phyloP scores from a whole-genome alignment of 1,284 basidiomycete species.

The Kalmanozyma brasiliensis region DNA sequence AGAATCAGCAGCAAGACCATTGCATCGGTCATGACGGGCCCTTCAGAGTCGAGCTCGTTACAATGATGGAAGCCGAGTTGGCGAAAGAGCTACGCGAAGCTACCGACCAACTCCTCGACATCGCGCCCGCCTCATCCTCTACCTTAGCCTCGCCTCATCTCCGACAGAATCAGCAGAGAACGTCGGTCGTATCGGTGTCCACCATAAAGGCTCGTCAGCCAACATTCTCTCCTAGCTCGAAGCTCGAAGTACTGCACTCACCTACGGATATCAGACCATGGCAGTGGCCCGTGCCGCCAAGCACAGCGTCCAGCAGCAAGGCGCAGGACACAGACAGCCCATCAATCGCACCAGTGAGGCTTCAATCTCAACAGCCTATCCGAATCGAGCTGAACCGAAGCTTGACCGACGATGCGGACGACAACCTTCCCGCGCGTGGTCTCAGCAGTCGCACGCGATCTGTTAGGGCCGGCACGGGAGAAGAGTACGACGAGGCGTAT shows the following conservation, averaged over 20 bases:
- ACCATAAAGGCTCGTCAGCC: background rate
- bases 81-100: slow-evolving; percentile 49
- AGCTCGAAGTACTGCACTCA: slow-evolving; percentile 32
- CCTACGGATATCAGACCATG: slow-evolving; percentile 42
- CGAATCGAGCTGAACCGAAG: slow-evolving; percentile 11
- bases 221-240: slow-evolving; percentile 22
- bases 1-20: background rate
- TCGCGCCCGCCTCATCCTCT: slow-evolving; percentile 13
- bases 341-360: background rate
- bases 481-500: background rate
- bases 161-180: background rate
- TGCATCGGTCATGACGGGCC: slow-evolving; percentile 2
- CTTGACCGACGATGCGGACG: slow-evolving; percentile 27
- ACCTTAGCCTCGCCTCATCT: slow-evolving; percentile 18
- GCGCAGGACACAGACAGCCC: slow-evolving; percentile 3
- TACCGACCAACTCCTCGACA: slow-evolving; percentile 44
- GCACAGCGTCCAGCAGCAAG: background rate
- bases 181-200: background rate
- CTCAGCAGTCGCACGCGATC: slow-evolving; percentile 25
- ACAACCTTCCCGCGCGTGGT: slow-evolving; percentile 28
- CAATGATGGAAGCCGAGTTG: slow-evolving; percentile 42
- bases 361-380: slow-evolving; percentile 9
- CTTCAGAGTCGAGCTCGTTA: too few relatives aligned
- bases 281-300: slow-evolving; percentile 26
- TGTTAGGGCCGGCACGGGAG: slow-evolving; percentile 22